These are phyloP conservation scores for Podaxis mareebaensis DNA, from an alignment of 768 basidiomycete species.

Conservation along the genomic window DNA sequence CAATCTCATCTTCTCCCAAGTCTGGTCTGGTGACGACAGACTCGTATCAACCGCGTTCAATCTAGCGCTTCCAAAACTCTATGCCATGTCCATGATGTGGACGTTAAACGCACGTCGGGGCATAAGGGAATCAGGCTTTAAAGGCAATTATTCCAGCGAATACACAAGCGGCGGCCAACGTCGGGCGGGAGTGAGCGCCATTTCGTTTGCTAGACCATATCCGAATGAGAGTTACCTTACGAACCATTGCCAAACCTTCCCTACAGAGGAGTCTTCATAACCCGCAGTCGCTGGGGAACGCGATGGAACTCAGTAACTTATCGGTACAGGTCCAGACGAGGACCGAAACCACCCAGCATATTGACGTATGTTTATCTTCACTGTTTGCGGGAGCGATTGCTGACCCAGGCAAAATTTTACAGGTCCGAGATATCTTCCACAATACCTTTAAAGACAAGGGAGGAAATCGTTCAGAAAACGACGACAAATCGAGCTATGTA, in stretches of 20 bases:
- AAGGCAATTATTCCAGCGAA: slow-evolving; percentile 17
- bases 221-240: background rate
- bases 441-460: background rate
- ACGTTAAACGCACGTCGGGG: slow-evolving; percentile 31
- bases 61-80: slow-evolving; percentile 32
- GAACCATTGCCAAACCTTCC: background rate
- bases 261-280: background rate
- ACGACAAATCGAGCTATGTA: background rate
- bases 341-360: slow-evolving; percentile 26
- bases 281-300: slow-evolving; percentile 7
- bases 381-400: background rate
- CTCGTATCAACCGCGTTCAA: slow-evolving; percentile 32
- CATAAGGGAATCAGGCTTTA: slow-evolving; percentile 21
- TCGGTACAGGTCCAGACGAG: slow-evolving; percentile 25
- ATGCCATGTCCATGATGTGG: slow-evolving; percentile 40
- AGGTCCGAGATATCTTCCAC: slow-evolving; percentile 6
- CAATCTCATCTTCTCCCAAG: slow-evolving; percentile 35
- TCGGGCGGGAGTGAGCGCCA: slow-evolving; percentile 10
- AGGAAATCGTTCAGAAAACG: background rate
- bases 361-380: slow-evolving; percentile 24
- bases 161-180: background rate
- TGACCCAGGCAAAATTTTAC: background rate
- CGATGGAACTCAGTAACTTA: slow-evolving; percentile 23
- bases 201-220: background rate
- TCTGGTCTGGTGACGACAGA: slow-evolving; percentile 22